A percentile compares a stretch with the other conserved stretches of the same genome.
Conservation (phyloP, 78 protist species). For the Salpingoeca rosetta region DNA sequence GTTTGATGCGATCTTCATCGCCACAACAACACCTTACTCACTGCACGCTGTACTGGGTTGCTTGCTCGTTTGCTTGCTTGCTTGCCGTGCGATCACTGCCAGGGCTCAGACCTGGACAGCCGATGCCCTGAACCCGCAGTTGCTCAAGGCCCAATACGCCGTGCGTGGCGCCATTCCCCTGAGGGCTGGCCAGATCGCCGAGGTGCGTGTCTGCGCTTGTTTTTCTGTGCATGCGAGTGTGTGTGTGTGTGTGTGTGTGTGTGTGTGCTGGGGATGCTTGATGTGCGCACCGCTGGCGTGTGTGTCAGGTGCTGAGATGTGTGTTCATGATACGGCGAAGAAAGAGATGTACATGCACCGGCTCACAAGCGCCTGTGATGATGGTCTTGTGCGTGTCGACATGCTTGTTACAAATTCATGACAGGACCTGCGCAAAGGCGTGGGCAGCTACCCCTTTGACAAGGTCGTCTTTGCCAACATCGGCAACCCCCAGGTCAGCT, state of each 20-base stretch:
- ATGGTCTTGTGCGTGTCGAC: background rate
- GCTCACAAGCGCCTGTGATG: background rate
- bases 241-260: background rate
- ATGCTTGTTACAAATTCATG: background rate
- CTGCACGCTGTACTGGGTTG: no score
- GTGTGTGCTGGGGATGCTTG: conserved; percentile 15
- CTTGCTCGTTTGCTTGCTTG: no score
- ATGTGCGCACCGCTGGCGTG: background rate
- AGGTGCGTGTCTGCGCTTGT: background rate
- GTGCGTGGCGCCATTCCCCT: conserved; percentile 70
- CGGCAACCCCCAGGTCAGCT: conserved; percentile 93
- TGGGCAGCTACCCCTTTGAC: background rate
- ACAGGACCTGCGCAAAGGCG: background rate
- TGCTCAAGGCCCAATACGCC: conserved; percentile 60
- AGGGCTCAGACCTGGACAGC: no score
- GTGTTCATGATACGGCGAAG: background rate
- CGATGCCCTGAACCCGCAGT: conserved; percentile 37
- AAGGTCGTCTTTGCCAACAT: conserved; percentile 66
- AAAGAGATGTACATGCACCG: background rate
- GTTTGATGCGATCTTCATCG: no score
- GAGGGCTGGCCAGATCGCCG: conserved; percentile 43
- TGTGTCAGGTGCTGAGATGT: background rate
- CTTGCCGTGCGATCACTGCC: no score
- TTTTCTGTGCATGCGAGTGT: background rate
- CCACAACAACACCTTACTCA: no score